Conservation (phyloP, 768 basidiomycete species). For the Amanita inopinata region DNA sequence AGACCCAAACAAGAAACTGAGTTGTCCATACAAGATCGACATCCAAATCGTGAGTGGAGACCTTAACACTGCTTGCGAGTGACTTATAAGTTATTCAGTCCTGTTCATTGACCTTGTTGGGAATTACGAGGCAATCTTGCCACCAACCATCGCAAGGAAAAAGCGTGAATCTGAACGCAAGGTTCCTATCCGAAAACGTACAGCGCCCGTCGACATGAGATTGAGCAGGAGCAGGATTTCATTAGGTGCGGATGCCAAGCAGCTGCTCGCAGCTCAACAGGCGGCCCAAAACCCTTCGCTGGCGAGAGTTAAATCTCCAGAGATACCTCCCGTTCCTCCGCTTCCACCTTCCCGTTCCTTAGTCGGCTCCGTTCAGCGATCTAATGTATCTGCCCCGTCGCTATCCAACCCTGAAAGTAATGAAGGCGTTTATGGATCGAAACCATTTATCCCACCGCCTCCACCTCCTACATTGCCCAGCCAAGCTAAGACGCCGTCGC, state of each 20-base stretch:
- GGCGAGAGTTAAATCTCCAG: slow-evolving; percentile 25
- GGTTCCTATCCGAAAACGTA: slow-evolving; percentile 76
- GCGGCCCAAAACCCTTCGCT: slow-evolving; percentile 44
- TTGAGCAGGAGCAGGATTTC: slow-evolving; percentile 72
- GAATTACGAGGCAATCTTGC: slow-evolving; percentile 64
- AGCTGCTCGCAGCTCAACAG: slow-evolving; percentile 65
- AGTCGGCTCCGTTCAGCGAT: slow-evolving; percentile 13
- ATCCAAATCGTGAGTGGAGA: slow-evolving; percentile 55
- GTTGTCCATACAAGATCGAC: slow-evolving; percentile 84
- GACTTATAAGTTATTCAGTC: slow-evolving; percentile 29
- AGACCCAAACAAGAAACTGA: slow-evolving; percentile 77
- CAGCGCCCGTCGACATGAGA: slow-evolving; percentile 82
- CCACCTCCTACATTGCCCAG: slow-evolving; percentile 20
- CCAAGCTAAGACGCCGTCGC: slow-evolving; percentile 12
- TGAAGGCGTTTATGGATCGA: not conserved
- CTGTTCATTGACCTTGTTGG: slow-evolving; percentile 81
- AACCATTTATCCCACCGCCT: slow-evolving; percentile 15
- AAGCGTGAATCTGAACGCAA: slow-evolving; percentile 83
- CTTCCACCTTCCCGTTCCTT: slow-evolving; percentile 17
- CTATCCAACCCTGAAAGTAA: no score
- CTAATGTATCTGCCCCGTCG: slow-evolving; percentile 16
- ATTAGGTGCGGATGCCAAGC: slow-evolving; percentile 56
- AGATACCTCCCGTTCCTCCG: slow-evolving; percentile 20
- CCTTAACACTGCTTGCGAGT: not conserved
- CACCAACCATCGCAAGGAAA: slow-evolving; percentile 76